Base-by-base conservation (phyloP, 148 eudicot species). In the Dysphania ambrosioides region DNA sequence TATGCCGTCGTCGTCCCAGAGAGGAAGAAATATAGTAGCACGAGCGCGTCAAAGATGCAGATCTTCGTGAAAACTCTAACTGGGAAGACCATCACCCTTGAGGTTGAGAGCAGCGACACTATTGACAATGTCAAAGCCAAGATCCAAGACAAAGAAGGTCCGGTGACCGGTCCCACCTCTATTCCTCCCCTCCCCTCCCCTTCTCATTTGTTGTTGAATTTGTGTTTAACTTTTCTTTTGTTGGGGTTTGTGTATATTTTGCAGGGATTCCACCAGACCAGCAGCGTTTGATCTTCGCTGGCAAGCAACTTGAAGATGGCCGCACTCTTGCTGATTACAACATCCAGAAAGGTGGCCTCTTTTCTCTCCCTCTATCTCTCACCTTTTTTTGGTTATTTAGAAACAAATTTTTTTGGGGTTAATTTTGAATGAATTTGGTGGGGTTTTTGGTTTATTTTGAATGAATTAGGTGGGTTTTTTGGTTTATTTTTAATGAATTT, bases 311-410 rank as follows among this genome's bases (percentile, higher is more conserved):
- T 40, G 81, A 79, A 36, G 81, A 79, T 68, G 81, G 81, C 16
- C 81, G 77, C 13, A 79, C 81, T 18, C 81, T 79, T 58, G 81
- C 77, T 35, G 77, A 79, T 60, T 79, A 79, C 77, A 79, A 79
- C 81, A 79, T 79, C 61, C 77, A 73, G 42, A 79, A 79, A 73
- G 81, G 81, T 73, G 0, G 9, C 4, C 1, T 6, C 6, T 53
- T 53, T 19, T 6, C 0, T 12, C 30, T n/a, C 3, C n/a, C 15
- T 0, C n/a, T n/a, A n/a, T n/a, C n/a, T n/a, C n/a, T n/a, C n/a
- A n/a, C n/a, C n/a, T n/a, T n/a, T n/a, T n/a, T n/a, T n/a, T n/a
- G n/a, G n/a, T n/a, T n/a, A n/a, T n/a, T n/a, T n/a, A n/a, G n/a
- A n/a, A n/a, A n/a, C n/a, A n/a, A n/a, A n/a, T n/a, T n/a, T n/a